Evolutionary conservation across 2,329 filamentous ascomycete species (phyloP), one percentile per base, ranked within the genome.

Genomic region (Trichophyton schoenleinii): DNA sequence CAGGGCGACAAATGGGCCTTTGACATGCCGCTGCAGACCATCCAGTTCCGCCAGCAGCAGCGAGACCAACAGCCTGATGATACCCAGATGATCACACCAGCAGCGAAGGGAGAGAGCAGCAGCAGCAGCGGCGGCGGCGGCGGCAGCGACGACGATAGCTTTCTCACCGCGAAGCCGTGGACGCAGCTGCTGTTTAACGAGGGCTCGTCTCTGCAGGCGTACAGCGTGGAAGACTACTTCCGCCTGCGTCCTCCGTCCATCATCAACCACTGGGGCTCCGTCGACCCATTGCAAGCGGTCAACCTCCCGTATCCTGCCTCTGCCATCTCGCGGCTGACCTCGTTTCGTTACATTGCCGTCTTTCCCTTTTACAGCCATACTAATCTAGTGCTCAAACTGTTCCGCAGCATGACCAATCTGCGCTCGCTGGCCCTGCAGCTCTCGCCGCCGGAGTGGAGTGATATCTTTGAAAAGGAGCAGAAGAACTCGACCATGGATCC

Each of bases 221-320:
- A 89, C 73, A 80, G 81, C 55, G 84, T 82, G 3, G 87, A 89
- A 70, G 85, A 89, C 67, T 89, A 86, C 72, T 88, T 86, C 68
- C 77, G 85, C 41, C 83, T 83, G 52, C 77, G 79, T 1, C 80
- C 86, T 5, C 86, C 84, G 0, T 84, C 84, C 13, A 78, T 88
- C 61, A 73, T 88, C 1, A 77, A 78, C 22, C 77, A 68, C 61
- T 74, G 73, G 73, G 71, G 66, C 70, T 67, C 63, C 63, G 67
- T 76, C 64, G 63, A 67, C 42, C 48, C 64, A 25, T 36, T 57
- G 22, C 42, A 64, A 22, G 57, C 60, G 42, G 46, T 60, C 25
- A 58, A 63, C 60, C 34, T 66, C 72, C 2, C 68, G 75, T 13
- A 82, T 7, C 73, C 75, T 0, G 63, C 70, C 52, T 73, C 74